Percentiles rank a stretch among this genome's conserved stretches.
phyloP scores from a whole-genome alignment of 2,329 filamentous ascomycete genomes.

The Exophiala dermatitidis region DNA sequence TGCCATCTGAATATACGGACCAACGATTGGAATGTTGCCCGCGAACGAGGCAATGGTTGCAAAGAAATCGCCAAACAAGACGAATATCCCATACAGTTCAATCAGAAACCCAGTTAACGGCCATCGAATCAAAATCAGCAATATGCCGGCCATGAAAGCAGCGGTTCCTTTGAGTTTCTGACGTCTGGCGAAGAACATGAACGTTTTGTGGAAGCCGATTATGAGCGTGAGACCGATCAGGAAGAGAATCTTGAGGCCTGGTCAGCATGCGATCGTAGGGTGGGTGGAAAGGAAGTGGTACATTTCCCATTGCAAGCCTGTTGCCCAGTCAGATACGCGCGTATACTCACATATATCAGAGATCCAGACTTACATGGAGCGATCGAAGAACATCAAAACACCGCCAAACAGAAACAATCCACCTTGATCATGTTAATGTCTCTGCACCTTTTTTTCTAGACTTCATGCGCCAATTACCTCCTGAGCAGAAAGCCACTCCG shows the following conservation, averaged over 20 bases:
- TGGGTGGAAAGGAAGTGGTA: constrained; percentile 36
- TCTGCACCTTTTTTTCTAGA: neutral
- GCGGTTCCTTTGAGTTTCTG: constrained; percentile 89
- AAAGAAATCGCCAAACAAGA: constrained; percentile 93
- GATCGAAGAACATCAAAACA: constrained; percentile 94
- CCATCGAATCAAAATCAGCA: constrained; percentile 83
- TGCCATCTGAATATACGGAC: constrained; percentile 70
- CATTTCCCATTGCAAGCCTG: constrained; percentile 96
- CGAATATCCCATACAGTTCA: constrained; percentile 85
- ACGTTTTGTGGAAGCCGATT: constrained; percentile 84
- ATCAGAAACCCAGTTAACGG: constrained; percentile 83
- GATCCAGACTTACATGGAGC: constrained; percentile 64
- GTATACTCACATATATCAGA: neutral
- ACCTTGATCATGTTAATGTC: constrained; percentile 47
- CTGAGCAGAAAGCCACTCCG: constrained; percentile 94
- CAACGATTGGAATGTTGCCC: constrained; percentile 73
- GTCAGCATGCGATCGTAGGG: constrained; percentile 11
- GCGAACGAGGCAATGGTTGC: constrained; percentile 86
- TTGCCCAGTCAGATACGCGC: constrained; percentile 1
- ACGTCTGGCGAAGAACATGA: constrained; percentile 86
- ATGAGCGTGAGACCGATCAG: constrained; percentile 93
- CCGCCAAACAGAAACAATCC: constrained; percentile 92
- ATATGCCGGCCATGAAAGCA: constrained; percentile 75
- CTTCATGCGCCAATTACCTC: constrained; percentile 61
- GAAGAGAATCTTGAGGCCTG: constrained; percentile 71